Conservation (phyloP, 129 eudicot species). For the Helichrysum umbraculigerum region DNA sequence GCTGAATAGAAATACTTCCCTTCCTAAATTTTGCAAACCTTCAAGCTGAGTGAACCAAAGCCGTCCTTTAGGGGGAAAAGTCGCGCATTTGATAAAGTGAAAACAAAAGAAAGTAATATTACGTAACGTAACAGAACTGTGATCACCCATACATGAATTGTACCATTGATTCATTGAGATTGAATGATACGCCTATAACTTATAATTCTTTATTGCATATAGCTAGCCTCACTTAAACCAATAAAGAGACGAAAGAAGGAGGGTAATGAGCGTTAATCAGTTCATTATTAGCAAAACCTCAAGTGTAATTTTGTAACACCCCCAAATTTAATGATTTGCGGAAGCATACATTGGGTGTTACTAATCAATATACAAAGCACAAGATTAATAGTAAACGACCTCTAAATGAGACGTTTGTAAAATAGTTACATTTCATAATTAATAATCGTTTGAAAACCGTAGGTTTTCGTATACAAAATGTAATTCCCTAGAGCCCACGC, state of each 20-base stretch:
- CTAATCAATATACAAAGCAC: too few relatives aligned
- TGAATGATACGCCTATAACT: background rate
- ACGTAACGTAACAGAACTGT: background rate
- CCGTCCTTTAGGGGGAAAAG: background rate
- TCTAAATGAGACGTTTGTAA: too few relatives aligned
- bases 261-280: background rate
- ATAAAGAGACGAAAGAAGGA: background rate
- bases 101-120: background rate
- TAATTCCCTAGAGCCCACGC: too few relatives aligned
- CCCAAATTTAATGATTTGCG: too few relatives aligned
- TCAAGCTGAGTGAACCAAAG: background rate
- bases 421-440: too few relatives aligned
- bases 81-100: background rate
- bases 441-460: too few relatives aligned
- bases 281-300: constrained; percentile 6
- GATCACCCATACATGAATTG: background rate
- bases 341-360: too few relatives aligned
- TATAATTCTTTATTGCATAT: constrained; percentile 1
- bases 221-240: too few relatives aligned
- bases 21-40: background rate
- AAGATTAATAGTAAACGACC: too few relatives aligned
- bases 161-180: constrained; percentile 4
- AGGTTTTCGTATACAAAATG: too few relatives aligned
- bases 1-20: too few relatives aligned
- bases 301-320: background rate